These are phyloP conservation scores for Diaporthe helianthi DNA, from an alignment of 2,329 filamentous ascomycete genomes.

Conservation along the genomic window DNA sequence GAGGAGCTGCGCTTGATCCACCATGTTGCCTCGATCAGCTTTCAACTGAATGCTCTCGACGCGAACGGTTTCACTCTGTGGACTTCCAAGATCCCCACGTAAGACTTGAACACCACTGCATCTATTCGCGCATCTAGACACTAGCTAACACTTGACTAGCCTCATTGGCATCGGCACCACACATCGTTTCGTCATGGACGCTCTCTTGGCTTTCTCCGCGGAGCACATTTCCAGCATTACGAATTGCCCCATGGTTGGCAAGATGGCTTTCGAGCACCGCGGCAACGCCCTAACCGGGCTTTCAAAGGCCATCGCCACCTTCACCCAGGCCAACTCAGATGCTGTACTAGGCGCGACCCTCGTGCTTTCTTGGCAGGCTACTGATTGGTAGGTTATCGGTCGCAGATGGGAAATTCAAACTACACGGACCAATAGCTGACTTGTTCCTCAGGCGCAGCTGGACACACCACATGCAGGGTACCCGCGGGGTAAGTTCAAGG, in stretches of 20 bases:
- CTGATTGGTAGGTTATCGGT: constrained; percentile 80
- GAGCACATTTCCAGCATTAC: constrained; percentile 92
- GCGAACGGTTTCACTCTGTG: constrained; percentile 88
- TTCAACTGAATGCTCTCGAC: constrained; percentile 78
- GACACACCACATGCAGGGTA: constrained; percentile 91
- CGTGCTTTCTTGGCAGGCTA: constrained; percentile 93
- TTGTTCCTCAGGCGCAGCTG: constrained; percentile 77
- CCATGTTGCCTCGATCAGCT: constrained; percentile 85
- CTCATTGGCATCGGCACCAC: constrained; percentile 83
- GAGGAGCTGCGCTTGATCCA: constrained; percentile 89
- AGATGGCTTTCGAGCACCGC: constrained; percentile 88
- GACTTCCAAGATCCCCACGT: constrained; percentile 93
- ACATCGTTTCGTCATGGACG: constrained; percentile 91
- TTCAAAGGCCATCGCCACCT: constrained; percentile 84
- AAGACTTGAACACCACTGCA: constrained; percentile 48
- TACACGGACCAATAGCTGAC: not conserved
- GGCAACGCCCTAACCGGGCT: constrained; percentile 86
- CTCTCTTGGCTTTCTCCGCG: constrained; percentile 90
- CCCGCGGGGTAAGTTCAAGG: constrained; percentile 74
- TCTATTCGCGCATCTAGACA: constrained; percentile 30
- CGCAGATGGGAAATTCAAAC: not conserved
- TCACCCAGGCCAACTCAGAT: constrained; percentile 87
- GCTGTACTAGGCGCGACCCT: constrained; percentile 91
- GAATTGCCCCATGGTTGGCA: constrained; percentile 82
- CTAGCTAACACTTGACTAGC: constrained; percentile 51